A percentile compares a stretch with the other conserved stretches of the same genome.
These are phyloP conservation scores for Ciborinia camelliae DNA, from an alignment of 2,329 filamentous ascomycete species.

Conservation along the genomic window DNA sequence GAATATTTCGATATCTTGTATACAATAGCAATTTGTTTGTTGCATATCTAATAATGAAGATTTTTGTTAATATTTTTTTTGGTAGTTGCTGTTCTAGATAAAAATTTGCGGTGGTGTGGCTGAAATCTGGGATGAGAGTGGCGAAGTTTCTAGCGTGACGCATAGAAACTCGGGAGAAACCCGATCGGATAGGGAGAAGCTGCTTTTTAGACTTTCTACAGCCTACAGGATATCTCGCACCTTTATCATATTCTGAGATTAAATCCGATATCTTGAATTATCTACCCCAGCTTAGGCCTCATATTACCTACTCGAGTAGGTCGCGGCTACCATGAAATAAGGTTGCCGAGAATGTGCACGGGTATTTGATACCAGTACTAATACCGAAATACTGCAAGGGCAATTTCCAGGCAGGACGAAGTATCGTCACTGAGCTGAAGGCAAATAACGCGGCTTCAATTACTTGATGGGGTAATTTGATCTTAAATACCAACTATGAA, in stretches of 20 bases:
- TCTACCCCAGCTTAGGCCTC: neutral
- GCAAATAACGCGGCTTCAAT: neutral
- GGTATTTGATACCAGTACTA: neutral
- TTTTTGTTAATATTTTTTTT: neutral
- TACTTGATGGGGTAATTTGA: no score
- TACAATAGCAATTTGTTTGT: neutral
- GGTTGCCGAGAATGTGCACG: neutral
- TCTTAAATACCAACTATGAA: neutral
- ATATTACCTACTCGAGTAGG: neutral
- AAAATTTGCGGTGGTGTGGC: conserved; percentile 4
- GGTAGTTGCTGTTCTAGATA: neutral
- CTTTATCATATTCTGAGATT: neutral
- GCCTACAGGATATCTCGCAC: neutral
- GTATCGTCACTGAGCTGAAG: neutral
- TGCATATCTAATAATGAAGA: neutral
- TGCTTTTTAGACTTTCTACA: neutral
- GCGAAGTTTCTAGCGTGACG: conserved; percentile 3
- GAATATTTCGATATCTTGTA: neutral
- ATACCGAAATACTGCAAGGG: neutral
- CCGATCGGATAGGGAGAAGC: neutral
- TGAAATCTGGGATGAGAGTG: neutral
- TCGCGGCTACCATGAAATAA: neutral
- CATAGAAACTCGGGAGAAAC: neutral
- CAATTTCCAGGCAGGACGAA: neutral
- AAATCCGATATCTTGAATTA: neutral